These are phyloP conservation scores for Ceratocystis smalleyi DNA, from an alignment of 2,329 filamentous ascomycete genomes.

Conservation along the genomic window DNA sequence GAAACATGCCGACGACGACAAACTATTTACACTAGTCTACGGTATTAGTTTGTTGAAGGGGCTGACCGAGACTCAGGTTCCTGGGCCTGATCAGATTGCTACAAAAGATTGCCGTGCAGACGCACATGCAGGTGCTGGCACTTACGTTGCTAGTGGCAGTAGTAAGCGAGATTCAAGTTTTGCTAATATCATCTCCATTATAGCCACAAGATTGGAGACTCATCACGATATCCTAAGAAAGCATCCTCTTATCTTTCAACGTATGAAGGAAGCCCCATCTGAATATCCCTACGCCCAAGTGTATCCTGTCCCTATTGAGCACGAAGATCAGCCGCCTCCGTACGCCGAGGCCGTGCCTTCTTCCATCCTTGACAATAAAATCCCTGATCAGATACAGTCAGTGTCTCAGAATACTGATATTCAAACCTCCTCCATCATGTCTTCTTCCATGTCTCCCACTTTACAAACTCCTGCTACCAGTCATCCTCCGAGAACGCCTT, in stretches of 20 bases:
- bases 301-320: constrained; percentile 14
- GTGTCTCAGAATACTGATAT: neutral
- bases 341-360: constrained; percentile 16
- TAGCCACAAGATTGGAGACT: constrained; percentile 13
- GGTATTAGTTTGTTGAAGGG: constrained; percentile 14
- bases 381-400: neutral
- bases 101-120: neutral
- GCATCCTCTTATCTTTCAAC: constrained; percentile 11
- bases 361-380: constrained; percentile 8
- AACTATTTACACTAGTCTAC: constrained; percentile 13
- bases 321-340: constrained; percentile 17
- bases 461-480: neutral
- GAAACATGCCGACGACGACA: constrained; percentile 6
- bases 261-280: constrained; percentile 6
- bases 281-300: constrained; percentile 15
- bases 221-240: constrained; percentile 12
- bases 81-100: neutral
- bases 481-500: constrained; percentile 23
- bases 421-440: neutral
- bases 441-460: neutral
- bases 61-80: neutral
- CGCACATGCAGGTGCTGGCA: neutral
- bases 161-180: constrained; percentile 5
- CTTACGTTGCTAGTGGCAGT: neutral
- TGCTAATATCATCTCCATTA: constrained; percentile 15